Evolutionary conservation across 2,329 filamentous ascomycete genomes (phyloP), one percentile per base, ranked within the genome.

Genomic region (Pseudogymnoascus sp.): DNA sequence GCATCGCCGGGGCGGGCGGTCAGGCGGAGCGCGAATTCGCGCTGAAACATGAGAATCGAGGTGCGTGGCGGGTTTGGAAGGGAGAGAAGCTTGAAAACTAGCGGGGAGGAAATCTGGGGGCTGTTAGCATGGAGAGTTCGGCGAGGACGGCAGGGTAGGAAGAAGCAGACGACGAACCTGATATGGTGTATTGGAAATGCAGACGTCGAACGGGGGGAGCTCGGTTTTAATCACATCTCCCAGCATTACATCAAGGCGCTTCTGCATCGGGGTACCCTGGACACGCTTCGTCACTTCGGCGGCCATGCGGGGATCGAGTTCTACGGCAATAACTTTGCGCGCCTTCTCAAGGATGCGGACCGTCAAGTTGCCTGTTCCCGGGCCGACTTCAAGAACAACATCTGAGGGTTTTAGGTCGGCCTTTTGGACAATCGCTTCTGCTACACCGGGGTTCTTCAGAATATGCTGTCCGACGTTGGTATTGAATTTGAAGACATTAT

Each of bases 401-500:
- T 91, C 95, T 35, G 89, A 93, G 63, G 95, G 93, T 74, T 97
- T 96, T 40, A 99, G 82, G 70, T 89, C 86, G 14, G 92, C 90
- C 78, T 98, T 98, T 69, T 89, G 82, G 33, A 93, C 90, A 69
- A 95, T 93, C 61, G 87, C 87, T 72, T 90, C 87, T 4, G 90
- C 89, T 59, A 96, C 89, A 71, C 90, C 89, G 1, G 90, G 90
- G 75, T 96, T 96, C 76, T 96, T 97, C 68, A 98, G 83, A 66
- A 99, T 95, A 76, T 98, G 69, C 73, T 90, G 87, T 70, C 93
- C 92, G 68, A 95, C 85, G 75, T 93, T 85, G 70, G 89, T 95
- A 81, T 96, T 96, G 86, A 97, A 96, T 75, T 96, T 96, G 85
- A 98, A 98, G 76, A 97, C 91, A 71, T 90, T 93, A 79, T 96